A percentile compares a stretch with the other conserved stretches of the same genome.
These are phyloP conservation scores for Neospermospora avenae DNA, from an alignment of 2,329 filamentous ascomycete genomes.

Conservation along the genomic window DNA sequence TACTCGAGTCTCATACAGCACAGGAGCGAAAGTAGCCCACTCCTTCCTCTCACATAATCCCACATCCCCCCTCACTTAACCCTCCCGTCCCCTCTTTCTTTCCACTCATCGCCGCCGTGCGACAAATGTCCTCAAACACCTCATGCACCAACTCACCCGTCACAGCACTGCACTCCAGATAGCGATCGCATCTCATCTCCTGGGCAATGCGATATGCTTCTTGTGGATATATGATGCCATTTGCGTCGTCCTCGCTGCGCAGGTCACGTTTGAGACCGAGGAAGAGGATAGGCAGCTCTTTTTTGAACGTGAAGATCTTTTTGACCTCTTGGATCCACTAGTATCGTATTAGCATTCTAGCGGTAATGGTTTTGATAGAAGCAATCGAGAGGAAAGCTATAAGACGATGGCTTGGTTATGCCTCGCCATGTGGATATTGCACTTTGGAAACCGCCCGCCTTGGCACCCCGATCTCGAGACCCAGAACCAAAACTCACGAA, in stretches of 20 bases:
- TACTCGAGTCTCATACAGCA: not conserved
- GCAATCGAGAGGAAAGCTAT: not conserved
- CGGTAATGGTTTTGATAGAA: not conserved
- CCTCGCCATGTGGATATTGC: not conserved
- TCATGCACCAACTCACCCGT: conserved; percentile 56
- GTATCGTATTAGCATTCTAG: not conserved
- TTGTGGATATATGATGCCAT: conserved; percentile 58
- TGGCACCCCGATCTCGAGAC: not conserved
- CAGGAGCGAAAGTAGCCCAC: not conserved
- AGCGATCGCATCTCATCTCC: conserved; percentile 57
- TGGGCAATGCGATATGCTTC: conserved; percentile 57
- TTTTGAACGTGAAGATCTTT: conserved; percentile 41
- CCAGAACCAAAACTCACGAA: conserved; percentile 42
- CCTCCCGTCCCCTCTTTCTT: conserved; percentile 38
- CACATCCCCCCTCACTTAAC: conserved; percentile 54
- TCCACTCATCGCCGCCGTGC: conserved; percentile 49
- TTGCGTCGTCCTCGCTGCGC: conserved; percentile 53
- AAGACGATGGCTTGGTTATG: not conserved
- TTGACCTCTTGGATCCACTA: conserved; percentile 58
- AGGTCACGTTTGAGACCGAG: conserved; percentile 60
- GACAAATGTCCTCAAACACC: conserved; percentile 59
- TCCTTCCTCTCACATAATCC: conserved; percentile 42
- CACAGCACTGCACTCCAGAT: conserved; percentile 60
- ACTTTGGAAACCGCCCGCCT: not conserved
- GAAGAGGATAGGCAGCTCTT: conserved; percentile 52